Evolutionary conservation across 2,329 filamentous ascomycete genomes (phyloP).

Genomic region (Fusarium gaditjirri): DNA sequence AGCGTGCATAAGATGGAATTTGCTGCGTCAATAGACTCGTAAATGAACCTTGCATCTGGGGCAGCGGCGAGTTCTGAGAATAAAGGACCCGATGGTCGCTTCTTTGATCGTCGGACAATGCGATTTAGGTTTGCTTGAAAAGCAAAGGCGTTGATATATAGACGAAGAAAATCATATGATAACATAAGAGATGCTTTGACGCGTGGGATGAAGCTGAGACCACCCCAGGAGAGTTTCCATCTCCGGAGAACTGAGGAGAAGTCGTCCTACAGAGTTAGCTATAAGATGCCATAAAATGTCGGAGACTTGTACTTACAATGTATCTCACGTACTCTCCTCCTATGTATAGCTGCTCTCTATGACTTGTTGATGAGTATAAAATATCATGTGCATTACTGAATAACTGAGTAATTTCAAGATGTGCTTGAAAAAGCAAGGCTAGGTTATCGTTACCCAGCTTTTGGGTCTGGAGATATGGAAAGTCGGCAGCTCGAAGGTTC

Average conservation of each 20-base stretch:
- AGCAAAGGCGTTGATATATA: conserved; percentile 81
- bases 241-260: conserved; percentile 74
- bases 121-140: conserved; percentile 75
- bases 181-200: conserved; percentile 75
- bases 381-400: conserved; percentile 81
- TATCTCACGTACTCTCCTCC: conserved; percentile 80
- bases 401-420: conserved; percentile 75
- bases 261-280: conserved; percentile 61
- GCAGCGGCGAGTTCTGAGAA: conserved; percentile 67
- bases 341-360: conserved; percentile 75
- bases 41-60: conserved; percentile 73
- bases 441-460: conserved; percentile 72
- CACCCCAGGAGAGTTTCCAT: conserved; percentile 78
- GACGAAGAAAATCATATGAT: conserved; percentile 76
- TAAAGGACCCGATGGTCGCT: conserved; percentile 49
- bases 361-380: conserved; percentile 76
- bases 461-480: conserved; percentile 71
- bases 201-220: conserved; percentile 70
- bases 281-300: fast-evolving
- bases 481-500: conserved; percentile 72
- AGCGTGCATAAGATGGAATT: conserved; percentile 70
- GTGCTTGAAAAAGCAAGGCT: conserved; percentile 75
- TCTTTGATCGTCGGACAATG: conserved; percentile 48
- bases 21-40: conserved; percentile 72
- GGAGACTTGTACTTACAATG: conserved; percentile 53